phyloP scores from a whole-genome alignment of 2,329 filamentous ascomycete species.

The Aspergillus thermomutatus region DNA sequence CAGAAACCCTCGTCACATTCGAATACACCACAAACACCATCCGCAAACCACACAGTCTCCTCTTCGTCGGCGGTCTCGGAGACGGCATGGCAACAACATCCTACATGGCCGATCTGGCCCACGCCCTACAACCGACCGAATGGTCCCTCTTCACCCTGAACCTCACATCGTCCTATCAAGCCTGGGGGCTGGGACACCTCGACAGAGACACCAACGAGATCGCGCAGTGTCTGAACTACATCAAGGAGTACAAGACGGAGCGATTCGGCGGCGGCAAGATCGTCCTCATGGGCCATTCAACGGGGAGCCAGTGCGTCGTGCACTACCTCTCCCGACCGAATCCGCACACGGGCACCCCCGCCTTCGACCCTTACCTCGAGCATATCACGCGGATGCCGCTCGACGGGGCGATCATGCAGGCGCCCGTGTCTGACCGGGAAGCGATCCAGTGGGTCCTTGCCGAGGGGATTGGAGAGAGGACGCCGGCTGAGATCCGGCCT shows the following conservation, averaged over 20 bases:
- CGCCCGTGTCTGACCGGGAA: constrained; percentile 74
- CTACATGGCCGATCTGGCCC: constrained; percentile 51
- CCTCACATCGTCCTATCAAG: constrained; percentile 51
- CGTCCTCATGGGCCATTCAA: constrained; percentile 66
- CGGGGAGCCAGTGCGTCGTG: constrained; percentile 66
- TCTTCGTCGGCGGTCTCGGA: constrained; percentile 58
- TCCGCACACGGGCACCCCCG: constrained; percentile 29
- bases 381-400: constrained; percentile 50
- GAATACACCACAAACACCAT: constrained; percentile 32
- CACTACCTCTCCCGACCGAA: constrained; percentile 55
- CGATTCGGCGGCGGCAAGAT: constrained; percentile 45
- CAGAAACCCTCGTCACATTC: constrained; percentile 38
- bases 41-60: constrained; percentile 46
- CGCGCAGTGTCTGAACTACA: constrained; percentile 50
- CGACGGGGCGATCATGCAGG: constrained; percentile 76
- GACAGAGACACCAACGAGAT: constrained; percentile 54
- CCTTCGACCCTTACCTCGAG: constrained; percentile 27
- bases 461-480: constrained; percentile 23
- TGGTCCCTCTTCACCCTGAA: constrained; percentile 56
- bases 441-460: constrained; percentile 45
- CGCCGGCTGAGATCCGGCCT: constrained; percentile 19
- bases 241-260: constrained; percentile 37
- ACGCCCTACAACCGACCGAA: constrained; percentile 42
- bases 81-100: constrained; percentile 56
- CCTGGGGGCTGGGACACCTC: constrained; percentile 54